phyloP scores from a whole-genome alignment of 257 asterid genomes.

The Fraxinus americana region DNA sequence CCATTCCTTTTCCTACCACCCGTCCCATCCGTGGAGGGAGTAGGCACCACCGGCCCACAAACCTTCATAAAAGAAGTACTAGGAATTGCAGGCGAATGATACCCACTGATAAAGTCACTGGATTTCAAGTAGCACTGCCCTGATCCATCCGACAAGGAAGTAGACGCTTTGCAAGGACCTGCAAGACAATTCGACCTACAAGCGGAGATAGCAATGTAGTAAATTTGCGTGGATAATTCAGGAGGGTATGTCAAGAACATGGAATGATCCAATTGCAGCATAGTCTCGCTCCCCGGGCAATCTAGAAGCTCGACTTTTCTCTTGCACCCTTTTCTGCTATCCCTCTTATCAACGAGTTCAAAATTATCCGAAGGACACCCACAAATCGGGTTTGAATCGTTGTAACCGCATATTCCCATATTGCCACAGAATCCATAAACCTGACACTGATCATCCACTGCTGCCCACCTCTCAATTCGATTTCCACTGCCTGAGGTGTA shows the following conservation, averaged over 20 bases:
- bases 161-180: slow-evolving; percentile 59
- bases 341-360: slow-evolving; percentile 47
- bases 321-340: slow-evolving; percentile 71
- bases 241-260: slow-evolving; percentile 65
- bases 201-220: slow-evolving; percentile 50
- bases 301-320: slow-evolving; percentile 57
- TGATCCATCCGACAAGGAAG: slow-evolving; percentile 82
- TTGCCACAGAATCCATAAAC: slow-evolving; percentile 87
- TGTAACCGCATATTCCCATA: slow-evolving; percentile 75
- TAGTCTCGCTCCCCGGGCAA: slow-evolving; percentile 53
- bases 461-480: slow-evolving; percentile 64
- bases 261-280: slow-evolving; percentile 61
- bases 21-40: slow-evolving; percentile 33
- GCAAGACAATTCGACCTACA: slow-evolving; percentile 62
- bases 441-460: slow-evolving; percentile 73
- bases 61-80: slow-evolving; percentile 80
- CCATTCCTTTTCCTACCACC: slow-evolving; percentile 27
- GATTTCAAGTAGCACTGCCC: slow-evolving; percentile 67
- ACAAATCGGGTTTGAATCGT: slow-evolving; percentile 60
- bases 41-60: slow-evolving; percentile 60
- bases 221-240: slow-evolving; percentile 40
- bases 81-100: slow-evolving; percentile 66
- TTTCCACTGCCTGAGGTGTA: slow-evolving; percentile 50
- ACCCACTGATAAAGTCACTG: slow-evolving; percentile 58
- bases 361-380: slow-evolving; percentile 76